These are phyloP conservation scores for Yamadazyma sp. DNA, from an alignment of 1,139 yeast genomes.

Conservation along the genomic window DNA sequence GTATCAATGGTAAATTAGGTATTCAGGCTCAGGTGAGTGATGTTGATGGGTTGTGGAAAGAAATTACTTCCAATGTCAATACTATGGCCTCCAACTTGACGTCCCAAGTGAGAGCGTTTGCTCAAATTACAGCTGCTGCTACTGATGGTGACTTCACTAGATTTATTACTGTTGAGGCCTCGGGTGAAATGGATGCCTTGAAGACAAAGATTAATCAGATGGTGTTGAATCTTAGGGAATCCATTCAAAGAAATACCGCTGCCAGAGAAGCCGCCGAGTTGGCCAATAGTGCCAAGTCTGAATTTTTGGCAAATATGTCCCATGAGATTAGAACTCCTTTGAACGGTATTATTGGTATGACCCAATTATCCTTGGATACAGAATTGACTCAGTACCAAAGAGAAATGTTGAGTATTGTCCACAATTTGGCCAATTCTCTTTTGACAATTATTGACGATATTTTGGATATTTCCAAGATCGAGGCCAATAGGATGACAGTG, in stretches of 20 bases:
- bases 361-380: conserved; percentile 82
- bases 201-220: conserved; percentile 89
- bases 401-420: conserved; percentile 86
- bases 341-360: conserved; percentile 93
- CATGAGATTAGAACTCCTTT: conserved; percentile 91
- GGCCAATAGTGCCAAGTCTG: conserved; percentile 89
- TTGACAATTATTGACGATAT: conserved; percentile 86
- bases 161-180: conserved; percentile 86
- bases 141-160: conserved; percentile 92
- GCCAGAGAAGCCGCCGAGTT: conserved; percentile 93
- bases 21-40: conserved; percentile 90
- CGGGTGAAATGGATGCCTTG: conserved; percentile 92
- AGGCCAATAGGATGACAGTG: conserved; percentile 89
- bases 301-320: conserved; percentile 86
- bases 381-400: conserved; percentile 86
- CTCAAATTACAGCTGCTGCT: conserved; percentile 91
- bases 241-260: conserved; percentile 87
- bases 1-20: conserved; percentile 89
- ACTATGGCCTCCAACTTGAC: conserved; percentile 92
- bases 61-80: conserved; percentile 88
- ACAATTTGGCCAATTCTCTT: conserved; percentile 78
- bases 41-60: conserved; percentile 91
- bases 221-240: conserved; percentile 84
- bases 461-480: conserved; percentile 87
- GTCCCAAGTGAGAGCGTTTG: conserved; percentile 90